Conservation (phyloP, 257 asterid genomes). For the Ocimum tenuiflorum region DNA sequence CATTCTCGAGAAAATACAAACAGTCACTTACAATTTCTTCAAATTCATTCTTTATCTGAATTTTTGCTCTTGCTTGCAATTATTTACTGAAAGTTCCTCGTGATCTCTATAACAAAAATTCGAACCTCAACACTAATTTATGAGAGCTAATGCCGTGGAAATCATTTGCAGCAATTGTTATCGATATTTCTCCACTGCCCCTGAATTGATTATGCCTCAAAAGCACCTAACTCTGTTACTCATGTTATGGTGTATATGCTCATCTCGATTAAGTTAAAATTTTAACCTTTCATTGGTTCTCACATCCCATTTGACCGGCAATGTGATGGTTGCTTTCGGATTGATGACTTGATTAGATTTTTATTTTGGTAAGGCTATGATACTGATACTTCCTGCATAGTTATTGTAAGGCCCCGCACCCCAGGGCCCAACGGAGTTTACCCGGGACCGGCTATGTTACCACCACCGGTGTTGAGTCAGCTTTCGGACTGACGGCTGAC, state of each 20-base stretch:
- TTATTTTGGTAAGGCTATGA: neutral
- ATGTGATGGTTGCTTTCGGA: slow-evolving; percentile 1
- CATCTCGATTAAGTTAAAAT: neutral
- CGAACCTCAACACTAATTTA: too few relatives aligned
- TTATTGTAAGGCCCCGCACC: too few relatives aligned
- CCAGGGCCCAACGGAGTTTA: too few relatives aligned
- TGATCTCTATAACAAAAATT: too few relatives aligned
- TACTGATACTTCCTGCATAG: neutral
- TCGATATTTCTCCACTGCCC: slow-evolving; percentile 4
- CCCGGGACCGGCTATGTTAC: too few relatives aligned
- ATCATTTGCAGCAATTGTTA: neutral
- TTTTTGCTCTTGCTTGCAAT: too few relatives aligned
- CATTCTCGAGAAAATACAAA: too few relatives aligned
- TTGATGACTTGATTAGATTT: neutral
- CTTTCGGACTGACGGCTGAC: too few relatives aligned
- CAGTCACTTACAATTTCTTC: too few relatives aligned
- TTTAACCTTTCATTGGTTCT: neutral
- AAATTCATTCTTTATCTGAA: too few relatives aligned
- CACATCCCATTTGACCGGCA: neutral
- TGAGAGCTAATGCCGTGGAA: neutral
- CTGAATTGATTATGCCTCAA: neutral
- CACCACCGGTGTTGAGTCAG: too few relatives aligned
- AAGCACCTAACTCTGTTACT: neutral
- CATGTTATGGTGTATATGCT: neutral
- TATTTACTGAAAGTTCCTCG: too few relatives aligned